phyloP scores from a whole-genome alignment of 2,329 filamentous ascomycete genomes.

The Ophiocordyceps robertsii region DNA sequence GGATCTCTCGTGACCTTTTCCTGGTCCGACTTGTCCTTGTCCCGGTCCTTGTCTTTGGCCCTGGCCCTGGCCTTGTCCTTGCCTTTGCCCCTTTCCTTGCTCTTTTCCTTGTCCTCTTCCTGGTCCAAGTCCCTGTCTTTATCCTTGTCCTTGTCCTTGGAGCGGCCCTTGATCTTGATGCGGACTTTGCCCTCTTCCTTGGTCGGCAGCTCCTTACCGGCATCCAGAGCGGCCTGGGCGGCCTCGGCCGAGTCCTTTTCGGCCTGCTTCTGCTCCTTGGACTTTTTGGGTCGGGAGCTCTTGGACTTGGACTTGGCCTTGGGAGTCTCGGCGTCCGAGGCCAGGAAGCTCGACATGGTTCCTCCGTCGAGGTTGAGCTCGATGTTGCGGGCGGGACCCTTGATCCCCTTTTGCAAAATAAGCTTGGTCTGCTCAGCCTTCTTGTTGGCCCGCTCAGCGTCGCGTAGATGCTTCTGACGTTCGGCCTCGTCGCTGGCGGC shows the following conservation, averaged over 20 bases:
- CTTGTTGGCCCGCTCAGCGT: slow-evolving; percentile 81
- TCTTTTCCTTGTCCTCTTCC: slow-evolving; percentile 24
- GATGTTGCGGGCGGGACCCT: slow-evolving; percentile 56
- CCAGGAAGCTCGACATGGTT: slow-evolving; percentile 72
- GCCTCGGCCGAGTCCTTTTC: slow-evolving; percentile 74
- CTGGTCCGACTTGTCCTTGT: slow-evolving; percentile 33
- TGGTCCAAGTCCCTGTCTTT: slow-evolving; percentile 29
- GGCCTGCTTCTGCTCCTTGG: slow-evolving; percentile 73
- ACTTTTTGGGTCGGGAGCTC: slow-evolving; percentile 74
- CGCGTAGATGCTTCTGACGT: slow-evolving; percentile 64
- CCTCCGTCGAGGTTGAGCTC: slow-evolving; percentile 76
- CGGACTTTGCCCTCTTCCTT: slow-evolving; percentile 48
- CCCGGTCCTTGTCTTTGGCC: neutral
- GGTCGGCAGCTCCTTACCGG: slow-evolving; percentile 54
- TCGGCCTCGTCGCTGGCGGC: slow-evolving; percentile 73
- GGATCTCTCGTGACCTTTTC: slow-evolving; percentile 27
- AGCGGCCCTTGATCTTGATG: slow-evolving; percentile 46
- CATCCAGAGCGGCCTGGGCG: slow-evolving; percentile 72
- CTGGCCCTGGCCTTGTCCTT: slow-evolving; percentile 22
- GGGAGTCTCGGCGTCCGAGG: slow-evolving; percentile 41
- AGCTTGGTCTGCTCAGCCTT: slow-evolving; percentile 86
- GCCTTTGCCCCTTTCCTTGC: slow-evolving; percentile 27
- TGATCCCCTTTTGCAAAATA: slow-evolving; percentile 76
- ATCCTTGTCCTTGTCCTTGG: slow-evolving; percentile 29
- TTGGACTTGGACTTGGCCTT: slow-evolving; percentile 37